These are phyloP conservation scores for Lobulomyces angularis DNA, from an alignment of 192 early-diverging fungal species.

Conservation along the genomic window DNA sequence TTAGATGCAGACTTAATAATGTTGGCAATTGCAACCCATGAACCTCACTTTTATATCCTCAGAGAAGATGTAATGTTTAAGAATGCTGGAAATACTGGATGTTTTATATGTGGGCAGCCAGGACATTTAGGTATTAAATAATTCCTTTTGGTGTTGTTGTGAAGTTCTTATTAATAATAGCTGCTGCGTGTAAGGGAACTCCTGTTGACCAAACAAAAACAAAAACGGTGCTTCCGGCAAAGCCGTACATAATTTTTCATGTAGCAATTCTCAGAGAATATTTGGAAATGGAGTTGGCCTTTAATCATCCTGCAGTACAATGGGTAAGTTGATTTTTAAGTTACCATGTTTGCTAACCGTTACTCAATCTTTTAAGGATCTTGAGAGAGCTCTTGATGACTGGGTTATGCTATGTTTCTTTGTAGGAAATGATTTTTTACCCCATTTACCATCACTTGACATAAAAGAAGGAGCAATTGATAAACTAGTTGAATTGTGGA, in stretches of 20 bases:
- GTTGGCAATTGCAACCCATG: constrained; percentile 88
- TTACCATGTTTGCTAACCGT: too few species aligned
- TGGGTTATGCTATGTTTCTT: constrained; percentile 88
- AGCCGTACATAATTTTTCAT: constrained; percentile 59
- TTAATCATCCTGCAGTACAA: too few species aligned
- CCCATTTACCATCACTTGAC: constrained; percentile 83
- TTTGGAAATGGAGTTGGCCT: constrained; percentile 72
- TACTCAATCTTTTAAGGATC: too few species aligned
- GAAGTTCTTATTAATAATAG: too few species aligned
- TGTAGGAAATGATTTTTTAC: constrained; percentile 96
- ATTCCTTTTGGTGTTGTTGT: too few species aligned
- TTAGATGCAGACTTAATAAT: constrained; percentile 97
- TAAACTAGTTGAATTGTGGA: constrained; percentile 47
- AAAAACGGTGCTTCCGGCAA: constrained; percentile 9
- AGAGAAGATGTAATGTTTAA: constrained; percentile 87
- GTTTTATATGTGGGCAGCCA: constrained; percentile 39
- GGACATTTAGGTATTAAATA: constrained; percentile 36
- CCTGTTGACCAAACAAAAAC: constrained; percentile 12
- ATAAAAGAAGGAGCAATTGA: constrained; percentile 82
- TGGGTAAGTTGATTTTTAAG: too few species aligned
- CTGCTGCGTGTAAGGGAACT: too few species aligned
- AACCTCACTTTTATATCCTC: constrained; percentile 91
- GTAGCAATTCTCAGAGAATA: constrained; percentile 83
- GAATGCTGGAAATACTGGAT: constrained; percentile 11
- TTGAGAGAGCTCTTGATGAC: constrained; percentile 93